These are phyloP conservation scores for Cladophialophora chaetospira DNA, from an alignment of 2,329 filamentous ascomycete genomes.

Conservation along the genomic window DNA sequence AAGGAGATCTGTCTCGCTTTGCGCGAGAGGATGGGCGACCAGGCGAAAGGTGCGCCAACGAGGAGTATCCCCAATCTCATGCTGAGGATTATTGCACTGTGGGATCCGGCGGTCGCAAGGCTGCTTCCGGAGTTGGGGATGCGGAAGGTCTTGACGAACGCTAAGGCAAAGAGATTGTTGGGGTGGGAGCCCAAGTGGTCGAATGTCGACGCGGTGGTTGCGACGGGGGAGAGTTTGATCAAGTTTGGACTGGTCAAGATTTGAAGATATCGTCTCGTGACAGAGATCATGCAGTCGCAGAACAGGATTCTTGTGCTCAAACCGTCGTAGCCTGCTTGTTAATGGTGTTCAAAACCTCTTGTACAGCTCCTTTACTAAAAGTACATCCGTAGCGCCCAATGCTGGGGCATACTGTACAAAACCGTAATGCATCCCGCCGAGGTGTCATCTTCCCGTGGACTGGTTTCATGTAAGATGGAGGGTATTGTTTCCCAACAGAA, in stretches of 20 bases:
- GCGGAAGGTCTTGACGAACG: conserved; percentile 27
- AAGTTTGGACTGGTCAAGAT: conserved; percentile 2
- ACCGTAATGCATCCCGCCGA: too few relatives aligned
- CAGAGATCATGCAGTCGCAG: too few relatives aligned
- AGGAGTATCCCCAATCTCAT: conserved; percentile 58
- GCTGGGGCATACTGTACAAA: too few relatives aligned
- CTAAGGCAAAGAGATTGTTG: conserved; percentile 34
- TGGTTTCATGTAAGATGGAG: too few relatives aligned
- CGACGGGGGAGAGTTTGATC: conserved; percentile 20
- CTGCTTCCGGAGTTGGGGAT: conserved; percentile 34
- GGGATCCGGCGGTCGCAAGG: conserved; percentile 31
- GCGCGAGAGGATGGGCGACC: conserved; percentile 19
- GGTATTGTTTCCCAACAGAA: too few relatives aligned
- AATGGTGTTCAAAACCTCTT: too few relatives aligned
- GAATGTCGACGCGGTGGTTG: conserved; percentile 31
- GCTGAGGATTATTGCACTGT: conserved; percentile 29
- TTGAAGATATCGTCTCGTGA: too few relatives aligned
- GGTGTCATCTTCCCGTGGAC: too few relatives aligned
- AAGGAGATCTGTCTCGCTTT: conserved; percentile 34
- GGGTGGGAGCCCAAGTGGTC: conserved; percentile 32
- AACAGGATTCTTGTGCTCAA: too few relatives aligned
- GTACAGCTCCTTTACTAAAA: too few relatives aligned
- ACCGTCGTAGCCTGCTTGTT: too few relatives aligned
- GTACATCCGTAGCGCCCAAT: too few relatives aligned
- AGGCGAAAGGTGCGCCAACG: conserved; percentile 48